Percentiles rank a stretch among this genome's conserved stretches.
Conservation (phyloP, 1,284 basidiomycete species). For the Cystobasidium pallidum region DNA sequence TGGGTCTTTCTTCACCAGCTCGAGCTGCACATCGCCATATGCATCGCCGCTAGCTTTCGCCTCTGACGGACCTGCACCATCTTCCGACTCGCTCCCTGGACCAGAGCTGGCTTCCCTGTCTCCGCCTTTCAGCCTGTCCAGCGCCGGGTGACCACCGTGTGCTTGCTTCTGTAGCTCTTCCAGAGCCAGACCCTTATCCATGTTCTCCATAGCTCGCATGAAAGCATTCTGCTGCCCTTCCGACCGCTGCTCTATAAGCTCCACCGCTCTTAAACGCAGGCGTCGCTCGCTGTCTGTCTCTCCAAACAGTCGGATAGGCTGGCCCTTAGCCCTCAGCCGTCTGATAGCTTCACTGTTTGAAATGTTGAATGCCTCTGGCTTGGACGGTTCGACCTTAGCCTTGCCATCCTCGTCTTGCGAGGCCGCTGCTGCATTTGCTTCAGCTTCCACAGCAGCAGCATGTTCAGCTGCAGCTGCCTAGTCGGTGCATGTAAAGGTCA, state of each 20-base stretch:
- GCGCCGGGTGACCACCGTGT: constrained; percentile 40
- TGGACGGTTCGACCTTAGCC: constrained; percentile 47
- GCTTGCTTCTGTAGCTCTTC: constrained; percentile 67
- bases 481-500: constrained; percentile 7
- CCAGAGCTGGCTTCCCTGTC: constrained; percentile 40
- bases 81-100: constrained; percentile 48
- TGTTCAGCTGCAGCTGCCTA: constrained; percentile 40
- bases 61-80: constrained; percentile 36
- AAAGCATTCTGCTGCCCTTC: constrained; percentile 82
- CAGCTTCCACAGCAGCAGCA: constrained; percentile 36
- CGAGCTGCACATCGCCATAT: constrained; percentile 65
- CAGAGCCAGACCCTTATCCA: constrained; percentile 67
- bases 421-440: constrained; percentile 2
- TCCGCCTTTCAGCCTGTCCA: constrained; percentile 50
- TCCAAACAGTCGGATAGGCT: constrained; percentile 92
- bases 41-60: constrained; percentile 15
- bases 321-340: constrained; percentile 83
- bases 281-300: constrained; percentile 92
- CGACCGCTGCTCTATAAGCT: constrained; percentile 83
- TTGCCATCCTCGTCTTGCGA: constrained; percentile 24
- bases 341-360: constrained; percentile 90
- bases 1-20: constrained; percentile 85
- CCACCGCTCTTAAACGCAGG: constrained; percentile 84
- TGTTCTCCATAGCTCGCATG: constrained; percentile 79
- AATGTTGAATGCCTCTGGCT: constrained; percentile 74